Percentiles rank a stretch among this genome's conserved stretches.
Evolutionary conservation across 2,329 filamentous ascomycete species (phyloP).

Genomic region (Lachnellula willkommii): DNA sequence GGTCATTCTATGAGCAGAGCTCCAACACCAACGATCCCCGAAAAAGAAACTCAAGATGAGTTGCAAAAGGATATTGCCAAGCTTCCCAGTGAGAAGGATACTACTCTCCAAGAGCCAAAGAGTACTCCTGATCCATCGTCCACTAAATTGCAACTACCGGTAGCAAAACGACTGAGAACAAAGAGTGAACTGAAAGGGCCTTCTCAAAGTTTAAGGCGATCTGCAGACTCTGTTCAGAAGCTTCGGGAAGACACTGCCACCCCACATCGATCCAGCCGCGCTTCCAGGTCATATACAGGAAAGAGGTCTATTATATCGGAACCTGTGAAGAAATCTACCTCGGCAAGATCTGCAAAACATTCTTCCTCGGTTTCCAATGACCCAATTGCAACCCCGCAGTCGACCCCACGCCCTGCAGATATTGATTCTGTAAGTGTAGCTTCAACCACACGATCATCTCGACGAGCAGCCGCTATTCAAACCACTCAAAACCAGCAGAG

Average conservation of each 20-base stretch:
- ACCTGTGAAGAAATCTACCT: not conserved
- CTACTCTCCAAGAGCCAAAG: not conserved
- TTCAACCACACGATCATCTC: not conserved
- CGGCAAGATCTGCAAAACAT: not conserved
- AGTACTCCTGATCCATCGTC: not conserved
- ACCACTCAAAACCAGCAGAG: not conserved
- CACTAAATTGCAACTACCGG: not conserved
- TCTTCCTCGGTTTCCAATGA: not conserved
- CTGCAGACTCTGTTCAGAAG: not conserved
- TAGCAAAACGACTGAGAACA: slow-evolving; percentile 3
- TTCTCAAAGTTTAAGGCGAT: slow-evolving; percentile 4
- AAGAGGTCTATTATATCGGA: not conserved
- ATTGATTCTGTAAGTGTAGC: not conserved
- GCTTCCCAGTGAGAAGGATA: no score
- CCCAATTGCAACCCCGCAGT: not conserved
- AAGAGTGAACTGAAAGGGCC: slow-evolving; percentile 10
- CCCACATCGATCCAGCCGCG: slow-evolving; percentile 2
- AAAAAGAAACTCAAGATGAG: not conserved
- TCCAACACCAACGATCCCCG: not conserved
- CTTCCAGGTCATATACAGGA: not conserved
- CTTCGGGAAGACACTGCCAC: not conserved
- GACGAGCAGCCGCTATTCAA: not conserved
- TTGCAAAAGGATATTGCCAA: no score
- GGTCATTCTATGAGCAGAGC: no score
- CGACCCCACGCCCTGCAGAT: not conserved